Evolutionary conservation across 2,329 filamentous ascomycete genomes (phyloP).

Genomic region (Clarireedia hainanense): DNA sequence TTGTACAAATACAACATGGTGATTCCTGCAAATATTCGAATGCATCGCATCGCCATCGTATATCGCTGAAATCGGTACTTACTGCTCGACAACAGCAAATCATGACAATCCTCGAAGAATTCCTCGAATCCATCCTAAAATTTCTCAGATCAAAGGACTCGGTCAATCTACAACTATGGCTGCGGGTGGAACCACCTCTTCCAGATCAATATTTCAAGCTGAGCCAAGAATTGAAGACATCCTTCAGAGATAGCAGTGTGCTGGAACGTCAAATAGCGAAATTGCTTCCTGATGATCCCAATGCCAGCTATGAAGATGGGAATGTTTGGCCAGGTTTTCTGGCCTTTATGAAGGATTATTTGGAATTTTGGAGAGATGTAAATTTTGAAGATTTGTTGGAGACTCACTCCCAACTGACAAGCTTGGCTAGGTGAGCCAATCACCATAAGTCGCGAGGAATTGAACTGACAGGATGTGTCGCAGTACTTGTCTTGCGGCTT

Average conservation of each 20-base stretch:
- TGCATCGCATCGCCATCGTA: neutral
- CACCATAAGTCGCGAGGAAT: neutral
- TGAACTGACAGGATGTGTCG: conserved; percentile 5
- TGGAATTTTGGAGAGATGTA: conserved; percentile 74
- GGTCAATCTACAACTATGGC: conserved; percentile 56
- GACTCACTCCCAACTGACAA: conserved; percentile 67
- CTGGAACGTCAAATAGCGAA: conserved; percentile 57
- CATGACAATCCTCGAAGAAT: conserved; percentile 60
- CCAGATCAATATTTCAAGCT: conserved; percentile 60
- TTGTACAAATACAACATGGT: neutral
- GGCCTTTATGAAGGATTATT: conserved; percentile 72
- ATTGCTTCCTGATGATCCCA: conserved; percentile 56
- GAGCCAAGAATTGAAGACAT: conserved; percentile 54
- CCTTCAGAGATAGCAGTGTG: conserved; percentile 42
- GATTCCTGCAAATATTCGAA: neutral
- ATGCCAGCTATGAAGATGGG: conserved; percentile 54
- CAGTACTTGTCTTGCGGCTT: conserved; percentile 75
- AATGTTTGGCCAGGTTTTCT: conserved; percentile 70
- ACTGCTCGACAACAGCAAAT: neutral
- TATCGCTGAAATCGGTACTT: no score
- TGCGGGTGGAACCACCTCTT: conserved; percentile 67
- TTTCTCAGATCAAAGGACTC: conserved; percentile 59
- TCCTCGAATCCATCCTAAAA: conserved; percentile 55
- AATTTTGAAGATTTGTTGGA: conserved; percentile 66
- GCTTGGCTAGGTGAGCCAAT: conserved; percentile 60